Percentiles rank a stretch among this genome's conserved stretches.
Conservation (phyloP, 805 yeast species). For the Teunomyces atbi region DNA sequence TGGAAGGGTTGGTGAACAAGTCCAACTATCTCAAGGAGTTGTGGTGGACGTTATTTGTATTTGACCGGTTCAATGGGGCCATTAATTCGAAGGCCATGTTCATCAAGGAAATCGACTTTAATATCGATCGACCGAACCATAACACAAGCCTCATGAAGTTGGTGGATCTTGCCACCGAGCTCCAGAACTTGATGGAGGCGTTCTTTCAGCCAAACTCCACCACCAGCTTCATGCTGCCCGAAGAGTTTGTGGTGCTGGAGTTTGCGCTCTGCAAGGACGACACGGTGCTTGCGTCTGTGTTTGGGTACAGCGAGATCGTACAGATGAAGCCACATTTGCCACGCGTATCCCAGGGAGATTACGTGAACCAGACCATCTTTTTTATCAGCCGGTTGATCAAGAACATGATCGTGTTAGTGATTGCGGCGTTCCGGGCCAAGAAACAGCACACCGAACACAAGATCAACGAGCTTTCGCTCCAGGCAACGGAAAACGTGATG, state of each 20-base stretch:
- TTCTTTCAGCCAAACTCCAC: conserved; percentile 18
- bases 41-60: conserved; percentile 34
- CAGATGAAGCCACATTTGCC: background rate
- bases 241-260: conserved; percentile 24
- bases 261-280: conserved; percentile 26
- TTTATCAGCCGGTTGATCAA: conserved; percentile 26
- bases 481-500: conserved; percentile 25
- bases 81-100: conserved; percentile 26
- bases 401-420: conserved; percentile 20
- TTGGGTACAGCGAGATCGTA: conserved; percentile 1
- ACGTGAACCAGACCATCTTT: conserved; percentile 18
- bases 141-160: conserved; percentile 22
- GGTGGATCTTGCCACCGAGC: conserved; percentile 23
- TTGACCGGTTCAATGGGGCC: conserved; percentile 34
- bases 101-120: conserved; percentile 31
- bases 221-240: background rate
- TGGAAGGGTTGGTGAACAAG: conserved; percentile 5
- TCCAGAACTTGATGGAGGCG: conserved; percentile 24
- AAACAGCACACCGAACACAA: conserved; percentile 24
- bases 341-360: conserved; percentile 8
- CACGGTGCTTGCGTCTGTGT: background rate
- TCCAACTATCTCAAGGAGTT: conserved; percentile 20
- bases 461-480: conserved; percentile 19
- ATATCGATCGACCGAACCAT: conserved; percentile 27
- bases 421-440: conserved; percentile 1